Percentiles rank a stretch among this genome's conserved stretches.
Evolutionary conservation across 768 basidiomycete species (phyloP).

Genomic region (Auricularia heimuer): DNA sequence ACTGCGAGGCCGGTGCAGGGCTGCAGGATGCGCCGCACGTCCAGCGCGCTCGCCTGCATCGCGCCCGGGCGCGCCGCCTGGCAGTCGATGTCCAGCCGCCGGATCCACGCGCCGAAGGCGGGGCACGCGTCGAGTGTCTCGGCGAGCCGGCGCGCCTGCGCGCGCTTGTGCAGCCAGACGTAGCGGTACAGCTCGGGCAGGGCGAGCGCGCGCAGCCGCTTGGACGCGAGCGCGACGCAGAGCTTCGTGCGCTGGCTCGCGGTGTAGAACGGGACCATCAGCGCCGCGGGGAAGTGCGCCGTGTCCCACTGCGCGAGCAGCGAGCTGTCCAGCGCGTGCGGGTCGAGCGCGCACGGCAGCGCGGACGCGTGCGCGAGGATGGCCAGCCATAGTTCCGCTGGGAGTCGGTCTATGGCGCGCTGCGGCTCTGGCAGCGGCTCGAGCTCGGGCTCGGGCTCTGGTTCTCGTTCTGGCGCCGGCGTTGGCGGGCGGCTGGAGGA

Average conservation of each 20-base stretch:
- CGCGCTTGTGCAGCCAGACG: neutral
- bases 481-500: too few species aligned
- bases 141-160: neutral
- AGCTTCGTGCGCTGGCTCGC: neutral
- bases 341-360: neutral
- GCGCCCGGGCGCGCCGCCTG: neutral
- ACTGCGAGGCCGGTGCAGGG: neutral
- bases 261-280: neutral
- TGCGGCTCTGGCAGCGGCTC: neutral
- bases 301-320: neutral
- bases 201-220: neutral
- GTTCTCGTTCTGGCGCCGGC: too few species aligned
- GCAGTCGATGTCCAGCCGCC: neutral
- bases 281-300: neutral
- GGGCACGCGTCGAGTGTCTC: neutral
- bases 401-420: neutral
- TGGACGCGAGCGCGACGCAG: neutral
- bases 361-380: neutral
- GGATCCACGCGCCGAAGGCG: neutral
- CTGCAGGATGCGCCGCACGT: neutral
- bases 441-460: too few species aligned
- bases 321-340: too few species aligned
- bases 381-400: neutral
- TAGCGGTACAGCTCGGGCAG: neutral
- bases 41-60: constrained; percentile 1